Base-by-base conservation (phyloP, 1,139 yeast species). In the Pneumocystis carinii region DNA sequence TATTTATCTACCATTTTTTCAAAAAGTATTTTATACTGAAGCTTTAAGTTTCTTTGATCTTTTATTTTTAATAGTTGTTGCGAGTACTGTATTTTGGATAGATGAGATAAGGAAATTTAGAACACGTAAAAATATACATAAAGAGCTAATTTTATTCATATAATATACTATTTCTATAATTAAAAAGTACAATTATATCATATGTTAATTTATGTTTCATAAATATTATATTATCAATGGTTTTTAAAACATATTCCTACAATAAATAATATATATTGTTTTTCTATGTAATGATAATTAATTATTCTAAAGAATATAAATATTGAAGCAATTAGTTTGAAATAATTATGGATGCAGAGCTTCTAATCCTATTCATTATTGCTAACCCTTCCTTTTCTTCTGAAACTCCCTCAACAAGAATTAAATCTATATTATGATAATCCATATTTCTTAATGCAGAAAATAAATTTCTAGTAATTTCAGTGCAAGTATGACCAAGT, bases 11-110 rank as follows among this genome's bases (percentile, higher is more conserved):
- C 96, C 97, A 65, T 89, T 90, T 71, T 86, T 92, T 79, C 97
- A 92, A 75, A 73, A 82, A 10, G 82, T 92, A 65, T 92, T 92
- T 80, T 97, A 92, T 74, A 92, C 98, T 3, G 97, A 92, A 75
- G 90, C 96, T 0, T 78, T 92, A 65, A 77, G 80, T 61, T 72
- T 89, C 8, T 74, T 79, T 24, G 98, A 92, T 72, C 75, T 90
- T 70, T 61, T 83, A 15, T 83, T 82, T 68, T 79, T 92, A 71
- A 67, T 82, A 2, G 66, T 77, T 14, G 75, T 90, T 62, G 82
- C 96, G 63, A 86, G 95, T 71, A 76, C 88, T 7, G 97, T 92
- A 3, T 84, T 90, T 75, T 76, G 89, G 72, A 88, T 81, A 15
- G 98, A 92, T 75, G 98, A 92, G 75, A 70, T 78, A 59, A 81